Conservation (phyloP, 331 rosid species). For the Erythrophleum ivorense region DNA sequence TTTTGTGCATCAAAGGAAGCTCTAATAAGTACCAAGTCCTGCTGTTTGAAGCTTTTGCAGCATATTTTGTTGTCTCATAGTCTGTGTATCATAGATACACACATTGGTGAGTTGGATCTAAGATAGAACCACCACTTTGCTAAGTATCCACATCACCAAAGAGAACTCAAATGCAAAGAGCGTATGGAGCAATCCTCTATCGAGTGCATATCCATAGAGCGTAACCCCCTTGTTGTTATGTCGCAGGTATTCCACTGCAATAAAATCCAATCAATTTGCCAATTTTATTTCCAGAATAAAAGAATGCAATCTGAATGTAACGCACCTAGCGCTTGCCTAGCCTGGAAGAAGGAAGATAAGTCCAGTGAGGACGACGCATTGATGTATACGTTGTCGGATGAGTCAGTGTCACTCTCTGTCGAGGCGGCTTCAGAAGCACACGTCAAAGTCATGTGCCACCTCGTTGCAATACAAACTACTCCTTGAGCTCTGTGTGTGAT, state of each 20-base stretch:
- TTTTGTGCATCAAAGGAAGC: no score
- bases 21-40: no score
- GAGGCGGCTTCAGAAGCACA: constrained; percentile 47
- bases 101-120: no score
- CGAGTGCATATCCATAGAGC: constrained; percentile 75
- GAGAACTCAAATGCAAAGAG: constrained; percentile 87
- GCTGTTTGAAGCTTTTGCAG: no score
- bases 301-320: no score
- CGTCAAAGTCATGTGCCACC: constrained; percentile 85
- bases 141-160: constrained; percentile 78
- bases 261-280: no score
- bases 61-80: no score
- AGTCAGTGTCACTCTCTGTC: constrained; percentile 49
- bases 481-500: constrained; percentile 93
- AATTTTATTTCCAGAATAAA: no score
- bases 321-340: constrained; percentile 81
- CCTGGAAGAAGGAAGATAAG: constrained; percentile 70
- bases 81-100: no score
- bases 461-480: constrained; percentile 67
- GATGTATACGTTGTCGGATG: no score
- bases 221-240: constrained; percentile 86
- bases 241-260: constrained; percentile 69
- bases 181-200: constrained; percentile 89
- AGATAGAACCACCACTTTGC: constrained; percentile 77
- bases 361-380: no score